Conservation (phyloP, 2,329 filamentous ascomycete genomes). For the Aspergillus versicolor region DNA sequence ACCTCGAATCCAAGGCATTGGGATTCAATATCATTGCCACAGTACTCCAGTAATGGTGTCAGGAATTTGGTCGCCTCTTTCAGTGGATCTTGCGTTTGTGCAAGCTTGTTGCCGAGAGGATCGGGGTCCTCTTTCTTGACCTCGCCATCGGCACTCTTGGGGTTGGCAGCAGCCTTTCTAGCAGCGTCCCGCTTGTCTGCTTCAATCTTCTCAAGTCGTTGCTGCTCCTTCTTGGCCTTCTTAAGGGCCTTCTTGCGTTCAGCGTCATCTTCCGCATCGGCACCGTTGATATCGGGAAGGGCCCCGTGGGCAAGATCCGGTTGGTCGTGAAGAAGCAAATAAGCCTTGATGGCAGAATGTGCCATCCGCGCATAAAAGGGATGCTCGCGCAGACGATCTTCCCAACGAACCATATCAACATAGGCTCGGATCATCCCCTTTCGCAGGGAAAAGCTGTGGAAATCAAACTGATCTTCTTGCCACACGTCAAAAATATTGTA, state of each 20-base stretch:
- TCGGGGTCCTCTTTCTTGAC: constrained; percentile 88
- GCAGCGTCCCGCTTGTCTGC: constrained; percentile 83
- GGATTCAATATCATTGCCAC: constrained; percentile 74
- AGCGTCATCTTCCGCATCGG: constrained; percentile 54
- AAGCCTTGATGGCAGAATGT: constrained; percentile 75
- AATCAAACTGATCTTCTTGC: constrained; percentile 99
- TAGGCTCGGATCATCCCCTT: constrained; percentile 96
- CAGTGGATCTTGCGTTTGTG: constrained; percentile 77
- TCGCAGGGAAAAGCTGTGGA: constrained; percentile 94
- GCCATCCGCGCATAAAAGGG: constrained; percentile 89
- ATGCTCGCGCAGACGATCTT: constrained; percentile 85
- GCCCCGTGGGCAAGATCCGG: constrained; percentile 64
- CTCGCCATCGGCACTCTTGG: constrained; percentile 56
- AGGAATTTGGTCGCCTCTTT: constrained; percentile 87
- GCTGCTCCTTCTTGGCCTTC: constrained; percentile 81
- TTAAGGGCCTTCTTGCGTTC: constrained; percentile 86
- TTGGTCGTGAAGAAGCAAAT: constrained; percentile 75
- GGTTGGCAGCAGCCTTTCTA: constrained; percentile 64
- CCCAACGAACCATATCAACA: constrained; percentile 94
- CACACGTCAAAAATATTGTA: constrained; percentile 94
- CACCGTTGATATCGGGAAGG: constrained; percentile 50
- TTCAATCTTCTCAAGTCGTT: constrained; percentile 72
- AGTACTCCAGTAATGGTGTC: constrained; percentile 75
- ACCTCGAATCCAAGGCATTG: constrained; percentile 90
- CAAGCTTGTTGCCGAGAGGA: constrained; percentile 76